A percentile compares a stretch with the other conserved stretches of the same genome.
Evolutionary conservation across 345 rosid genomes (phyloP).

Genomic region (Raphanus raphanistrum): DNA sequence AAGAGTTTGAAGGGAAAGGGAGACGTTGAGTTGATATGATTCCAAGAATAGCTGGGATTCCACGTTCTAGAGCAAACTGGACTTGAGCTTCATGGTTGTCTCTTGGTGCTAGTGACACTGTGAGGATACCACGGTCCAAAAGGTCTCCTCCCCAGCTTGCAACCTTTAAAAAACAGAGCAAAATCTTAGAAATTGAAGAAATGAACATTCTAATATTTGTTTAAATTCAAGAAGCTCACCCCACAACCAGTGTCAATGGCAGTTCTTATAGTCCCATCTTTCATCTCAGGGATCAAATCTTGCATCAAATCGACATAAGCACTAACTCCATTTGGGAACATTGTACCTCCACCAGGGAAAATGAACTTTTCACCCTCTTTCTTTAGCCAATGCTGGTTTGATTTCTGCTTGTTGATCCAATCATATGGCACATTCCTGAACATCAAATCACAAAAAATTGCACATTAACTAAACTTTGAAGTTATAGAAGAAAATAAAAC

Average conservation of each 20-base stretch:
- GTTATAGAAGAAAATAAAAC: too few species aligned
- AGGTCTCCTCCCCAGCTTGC: constrained; percentile 1
- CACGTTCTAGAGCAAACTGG: not conserved
- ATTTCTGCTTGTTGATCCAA: not conserved
- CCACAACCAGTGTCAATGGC: not conserved
- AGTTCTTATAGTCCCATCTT: not conserved
- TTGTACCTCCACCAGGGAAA: not conserved
- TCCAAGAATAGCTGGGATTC: not conserved
- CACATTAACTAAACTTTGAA: too few species aligned
- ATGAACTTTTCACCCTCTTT: not conserved
- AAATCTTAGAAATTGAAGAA: not conserved
- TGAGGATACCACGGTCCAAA: not conserved
- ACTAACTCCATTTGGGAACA: not conserved
- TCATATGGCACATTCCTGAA: not conserved
- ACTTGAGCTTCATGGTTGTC: not conserved
- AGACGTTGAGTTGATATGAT: not conserved
- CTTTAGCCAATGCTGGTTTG: not conserved
- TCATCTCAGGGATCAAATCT: not conserved
- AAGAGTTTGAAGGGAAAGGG: not conserved
- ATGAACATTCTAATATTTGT: not conserved
- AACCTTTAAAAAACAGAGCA: not conserved
- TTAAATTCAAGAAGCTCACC: not conserved
- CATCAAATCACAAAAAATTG: not conserved
- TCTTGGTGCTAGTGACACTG: not conserved
- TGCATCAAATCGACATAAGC: not conserved